phyloP scores from a whole-genome alignment of 306 rosid genomes.

The Cicer bijugum region DNA sequence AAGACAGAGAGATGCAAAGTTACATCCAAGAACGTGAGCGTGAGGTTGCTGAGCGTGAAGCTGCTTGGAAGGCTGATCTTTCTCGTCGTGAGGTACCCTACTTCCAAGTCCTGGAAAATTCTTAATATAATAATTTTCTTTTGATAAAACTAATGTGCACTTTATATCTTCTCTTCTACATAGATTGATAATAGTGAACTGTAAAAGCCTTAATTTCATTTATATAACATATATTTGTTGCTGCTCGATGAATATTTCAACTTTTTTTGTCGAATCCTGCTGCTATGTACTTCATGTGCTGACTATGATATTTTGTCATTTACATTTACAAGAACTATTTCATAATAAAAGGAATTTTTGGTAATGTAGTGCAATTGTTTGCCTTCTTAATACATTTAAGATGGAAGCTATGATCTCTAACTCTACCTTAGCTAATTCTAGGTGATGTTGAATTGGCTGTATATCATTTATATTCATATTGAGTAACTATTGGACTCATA shows the following conservation, averaged over 20 bases:
- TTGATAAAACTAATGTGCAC: neutral
- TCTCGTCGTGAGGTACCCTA: constrained; percentile 90
- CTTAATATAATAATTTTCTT: neutral
- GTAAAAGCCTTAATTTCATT: constrained; percentile 17
- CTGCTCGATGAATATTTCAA: constrained; percentile 20
- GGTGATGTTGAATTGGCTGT: constrained; percentile 2
- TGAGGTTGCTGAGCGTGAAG: constrained; percentile 98
- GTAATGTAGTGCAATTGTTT: neutral
- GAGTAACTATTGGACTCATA: neutral
- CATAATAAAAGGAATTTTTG: neutral
- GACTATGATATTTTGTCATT: constrained; percentile 12
- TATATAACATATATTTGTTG: constrained; percentile 7
- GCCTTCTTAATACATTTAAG: neutral
- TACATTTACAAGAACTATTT: neutral
- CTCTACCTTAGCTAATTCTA: neutral
- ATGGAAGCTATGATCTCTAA: neutral
- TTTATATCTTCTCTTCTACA: neutral
- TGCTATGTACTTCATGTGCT: neutral
- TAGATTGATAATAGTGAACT: neutral
- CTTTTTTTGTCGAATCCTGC: neutral
- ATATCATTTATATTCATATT: neutral
- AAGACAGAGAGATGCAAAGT: constrained; percentile 99
- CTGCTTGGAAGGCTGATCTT: constrained; percentile 99
- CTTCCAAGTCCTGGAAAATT: constrained; percentile 12
- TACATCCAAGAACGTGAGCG: constrained; percentile 97